Conservation (phyloP, 148 eudicot genomes). For the Drosera capensis region DNA sequence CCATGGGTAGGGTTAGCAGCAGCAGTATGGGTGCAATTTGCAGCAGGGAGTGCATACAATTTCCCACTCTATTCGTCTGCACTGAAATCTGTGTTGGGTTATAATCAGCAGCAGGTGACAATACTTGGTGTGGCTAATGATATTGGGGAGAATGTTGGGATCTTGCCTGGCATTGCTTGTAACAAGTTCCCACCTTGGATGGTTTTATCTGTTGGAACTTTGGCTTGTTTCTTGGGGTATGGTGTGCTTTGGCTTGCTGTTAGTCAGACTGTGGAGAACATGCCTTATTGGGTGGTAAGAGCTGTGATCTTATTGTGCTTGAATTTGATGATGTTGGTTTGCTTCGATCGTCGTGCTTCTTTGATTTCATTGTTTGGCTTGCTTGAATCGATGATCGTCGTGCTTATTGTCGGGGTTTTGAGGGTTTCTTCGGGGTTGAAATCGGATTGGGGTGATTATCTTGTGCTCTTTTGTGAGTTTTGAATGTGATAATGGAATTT, state of each 20-base stretch:
- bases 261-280: constrained; percentile 45
- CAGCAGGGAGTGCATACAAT: constrained; percentile 61
- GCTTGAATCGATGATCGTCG: too few species aligned
- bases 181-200: constrained; percentile 85
- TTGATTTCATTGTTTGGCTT: too few species aligned
- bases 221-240: constrained; percentile 57
- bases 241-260: constrained; percentile 91
- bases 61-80: constrained; percentile 64
- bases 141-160: constrained; percentile 74
- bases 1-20: constrained; percentile 96
- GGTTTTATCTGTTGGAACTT: constrained; percentile 48
- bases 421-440: not conserved
- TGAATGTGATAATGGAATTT: not conserved
- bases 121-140: constrained; percentile 91
- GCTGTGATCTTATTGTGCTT: not conserved
- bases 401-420: not conserved
- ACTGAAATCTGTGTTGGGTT: constrained; percentile 63
- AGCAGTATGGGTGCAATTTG: constrained; percentile 87
- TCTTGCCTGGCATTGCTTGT: constrained; percentile 77
- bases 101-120: constrained; percentile 64
- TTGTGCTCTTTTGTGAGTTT: not conserved
- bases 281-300: constrained; percentile 80
- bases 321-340: not conserved
- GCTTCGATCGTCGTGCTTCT: not conserved
- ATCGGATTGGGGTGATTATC: not conserved